A percentile compares a stretch with the other conserved stretches of the same genome.
Conservation (phyloP, 2,329 filamentous ascomycete genomes). For the Pezicula neosporulosa region DNA sequence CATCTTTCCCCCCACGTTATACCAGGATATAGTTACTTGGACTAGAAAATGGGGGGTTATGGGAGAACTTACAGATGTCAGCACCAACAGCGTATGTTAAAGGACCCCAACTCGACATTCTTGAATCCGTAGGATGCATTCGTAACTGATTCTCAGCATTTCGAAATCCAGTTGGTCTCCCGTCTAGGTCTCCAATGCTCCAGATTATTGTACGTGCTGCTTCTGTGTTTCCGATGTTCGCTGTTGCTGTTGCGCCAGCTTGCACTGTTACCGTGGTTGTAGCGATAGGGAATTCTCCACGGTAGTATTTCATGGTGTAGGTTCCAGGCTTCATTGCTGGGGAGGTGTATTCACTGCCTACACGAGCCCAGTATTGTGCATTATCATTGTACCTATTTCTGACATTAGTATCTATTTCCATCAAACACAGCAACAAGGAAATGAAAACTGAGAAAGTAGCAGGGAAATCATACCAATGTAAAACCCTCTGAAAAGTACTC, state of each 20-base stretch:
- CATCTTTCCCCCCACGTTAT: too few relatives aligned
- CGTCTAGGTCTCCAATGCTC: slow-evolving; percentile 64
- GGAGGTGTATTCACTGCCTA: slow-evolving; percentile 56
- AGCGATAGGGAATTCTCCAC: slow-evolving; percentile 53
- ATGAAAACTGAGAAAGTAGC: too few relatives aligned
- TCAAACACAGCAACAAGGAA: too few relatives aligned
- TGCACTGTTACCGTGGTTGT: slow-evolving; percentile 44
- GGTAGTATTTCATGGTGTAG: slow-evolving; percentile 66
- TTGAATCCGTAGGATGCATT: slow-evolving; percentile 65
- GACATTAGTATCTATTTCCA: slow-evolving; percentile 45
- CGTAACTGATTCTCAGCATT: slow-evolving; percentile 64
- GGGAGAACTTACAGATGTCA: too few relatives aligned
- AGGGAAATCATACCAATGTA: too few relatives aligned
- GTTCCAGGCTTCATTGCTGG: slow-evolving; percentile 65
- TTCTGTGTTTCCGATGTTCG: slow-evolving; percentile 45
- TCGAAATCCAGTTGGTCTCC: slow-evolving; percentile 59
- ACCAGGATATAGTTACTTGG: slow-evolving; percentile 27
- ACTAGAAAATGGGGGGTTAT: too few relatives aligned
- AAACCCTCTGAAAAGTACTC: too few relatives aligned
- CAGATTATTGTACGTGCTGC: slow-evolving; percentile 51
- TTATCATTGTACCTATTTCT: slow-evolving; percentile 63
- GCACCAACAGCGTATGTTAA: slow-evolving; percentile 57
- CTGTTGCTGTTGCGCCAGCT: slow-evolving; percentile 43
- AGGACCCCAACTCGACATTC: slow-evolving; percentile 60
- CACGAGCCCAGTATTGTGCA: slow-evolving; percentile 64